Conservation (phyloP, 2,329 filamentous ascomycete species). For the Arthrobotrys pseudoclavata region DNA sequence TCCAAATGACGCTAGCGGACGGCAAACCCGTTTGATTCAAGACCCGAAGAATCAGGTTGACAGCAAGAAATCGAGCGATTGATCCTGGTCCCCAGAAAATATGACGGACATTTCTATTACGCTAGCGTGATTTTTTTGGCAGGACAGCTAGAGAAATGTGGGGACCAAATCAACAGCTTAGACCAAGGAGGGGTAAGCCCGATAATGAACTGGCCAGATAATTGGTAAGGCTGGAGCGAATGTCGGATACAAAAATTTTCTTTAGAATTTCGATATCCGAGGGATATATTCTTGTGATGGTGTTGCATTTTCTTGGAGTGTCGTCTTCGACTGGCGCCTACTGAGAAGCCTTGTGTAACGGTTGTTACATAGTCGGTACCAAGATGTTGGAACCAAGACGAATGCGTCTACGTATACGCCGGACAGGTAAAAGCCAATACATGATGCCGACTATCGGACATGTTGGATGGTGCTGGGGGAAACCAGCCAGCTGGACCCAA, state of each 20-base stretch:
- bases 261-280: constrained; percentile 19
- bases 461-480: constrained; percentile 7
- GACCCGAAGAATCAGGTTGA: constrained; percentile 43
- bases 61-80: constrained; percentile 38
- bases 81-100: constrained; percentile 31
- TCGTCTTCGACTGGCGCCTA: constrained; percentile 47
- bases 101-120: constrained; percentile 54
- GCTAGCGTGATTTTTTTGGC: constrained; percentile 30
- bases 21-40: constrained; percentile 56
- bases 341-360: constrained; percentile 35
- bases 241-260: constrained; percentile 1
- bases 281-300: constrained; percentile 5
- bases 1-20: constrained; percentile 59
- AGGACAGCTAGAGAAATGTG: constrained; percentile 22
- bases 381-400: constrained; percentile 37
- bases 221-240: constrained; percentile 15
- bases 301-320: constrained; percentile 35
- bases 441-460: not conserved
- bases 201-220: constrained; percentile 29
- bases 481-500: constrained; percentile 14
- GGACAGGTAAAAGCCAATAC: constrained; percentile 1
- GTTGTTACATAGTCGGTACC: constrained; percentile 31
- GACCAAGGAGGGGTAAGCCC: constrained; percentile 48
- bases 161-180: constrained; percentile 15
- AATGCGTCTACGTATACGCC: constrained; percentile 23